Evolutionary conservation across 345 rosid species (phyloP).

Genomic region (Capsella bursapastoris): DNA sequence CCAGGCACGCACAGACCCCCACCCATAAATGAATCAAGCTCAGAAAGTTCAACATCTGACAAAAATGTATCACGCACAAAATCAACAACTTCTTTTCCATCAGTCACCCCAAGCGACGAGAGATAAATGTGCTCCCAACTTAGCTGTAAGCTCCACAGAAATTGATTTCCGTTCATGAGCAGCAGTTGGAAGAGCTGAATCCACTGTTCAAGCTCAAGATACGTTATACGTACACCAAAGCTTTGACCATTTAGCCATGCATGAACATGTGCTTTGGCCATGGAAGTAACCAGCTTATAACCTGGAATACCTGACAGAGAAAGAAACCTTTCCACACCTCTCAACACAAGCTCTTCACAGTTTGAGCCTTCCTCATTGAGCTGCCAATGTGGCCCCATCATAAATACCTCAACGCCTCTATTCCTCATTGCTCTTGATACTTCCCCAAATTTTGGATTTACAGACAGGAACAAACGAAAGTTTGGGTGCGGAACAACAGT

Average conservation of each 20-base stretch:
- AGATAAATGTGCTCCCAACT: constrained; percentile 96
- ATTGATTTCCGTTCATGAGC: constrained; percentile 68
- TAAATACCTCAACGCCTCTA: constrained; percentile 91
- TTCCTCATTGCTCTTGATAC: constrained; percentile 98
- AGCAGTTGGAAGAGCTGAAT: constrained; percentile 81
- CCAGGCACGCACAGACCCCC: constrained; percentile 65
- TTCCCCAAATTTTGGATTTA: constrained; percentile 88
- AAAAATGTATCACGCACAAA: constrained; percentile 60
- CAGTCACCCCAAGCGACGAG: constrained; percentile 76
- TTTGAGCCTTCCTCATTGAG: constrained; percentile 51
- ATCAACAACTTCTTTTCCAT: constrained; percentile 60
- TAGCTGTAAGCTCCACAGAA: constrained; percentile 78
- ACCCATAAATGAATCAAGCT: constrained; percentile 42
- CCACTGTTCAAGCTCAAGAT: constrained; percentile 93
- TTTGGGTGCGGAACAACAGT: constrained; percentile 80
- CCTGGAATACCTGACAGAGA: constrained; percentile 77
- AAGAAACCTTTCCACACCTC: constrained; percentile 74
- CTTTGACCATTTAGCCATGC: constrained; percentile 63
- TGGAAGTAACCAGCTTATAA: constrained; percentile 62
- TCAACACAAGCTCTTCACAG: constrained; percentile 56
- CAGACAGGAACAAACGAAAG: constrained; percentile 86
- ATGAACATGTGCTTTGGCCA: constrained; percentile 86
- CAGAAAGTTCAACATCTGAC: constrained; percentile 45
- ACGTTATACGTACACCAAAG: constrained; percentile 58
- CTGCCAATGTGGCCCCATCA: constrained; percentile 94